Evolutionary conservation across 2,329 filamentous ascomycete genomes (phyloP).

Genomic region (Alternaria triticimaculans): DNA sequence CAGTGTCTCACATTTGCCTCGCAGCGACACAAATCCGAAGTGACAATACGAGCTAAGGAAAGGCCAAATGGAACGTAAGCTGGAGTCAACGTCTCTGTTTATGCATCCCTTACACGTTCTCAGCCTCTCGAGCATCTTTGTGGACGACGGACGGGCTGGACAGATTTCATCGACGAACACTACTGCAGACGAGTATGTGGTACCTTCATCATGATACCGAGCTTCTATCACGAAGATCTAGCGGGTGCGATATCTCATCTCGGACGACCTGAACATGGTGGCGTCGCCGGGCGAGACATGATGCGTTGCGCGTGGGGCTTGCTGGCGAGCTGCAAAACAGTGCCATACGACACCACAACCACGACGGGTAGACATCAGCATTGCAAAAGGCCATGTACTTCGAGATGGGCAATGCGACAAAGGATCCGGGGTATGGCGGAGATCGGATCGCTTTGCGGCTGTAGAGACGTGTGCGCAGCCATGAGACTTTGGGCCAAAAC

Average conservation of each 20-base stretch:
- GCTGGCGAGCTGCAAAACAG: background rate
- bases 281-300: background rate
- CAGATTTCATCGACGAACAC: background rate
- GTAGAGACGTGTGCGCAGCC: background rate
- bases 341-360: background rate
- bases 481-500: background rate
- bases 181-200: background rate
- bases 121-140: background rate
- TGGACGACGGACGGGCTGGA: background rate
- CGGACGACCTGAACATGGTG: background rate
- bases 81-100: background rate
- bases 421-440: rapidly evolving
- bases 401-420: background rate
- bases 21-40: background rate
- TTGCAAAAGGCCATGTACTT: background rate
- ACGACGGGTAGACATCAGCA: background rate
- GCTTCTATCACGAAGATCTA: background rate
- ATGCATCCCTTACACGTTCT: background rate
- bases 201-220: background rate
- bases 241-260: background rate
- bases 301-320: background rate
- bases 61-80: background rate
- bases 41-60: background rate
- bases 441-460: background rate
- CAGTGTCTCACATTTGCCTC: background rate